Base-by-base conservation (phyloP, 768 basidiomycete species). In the Crassisporium funariophilum region DNA sequence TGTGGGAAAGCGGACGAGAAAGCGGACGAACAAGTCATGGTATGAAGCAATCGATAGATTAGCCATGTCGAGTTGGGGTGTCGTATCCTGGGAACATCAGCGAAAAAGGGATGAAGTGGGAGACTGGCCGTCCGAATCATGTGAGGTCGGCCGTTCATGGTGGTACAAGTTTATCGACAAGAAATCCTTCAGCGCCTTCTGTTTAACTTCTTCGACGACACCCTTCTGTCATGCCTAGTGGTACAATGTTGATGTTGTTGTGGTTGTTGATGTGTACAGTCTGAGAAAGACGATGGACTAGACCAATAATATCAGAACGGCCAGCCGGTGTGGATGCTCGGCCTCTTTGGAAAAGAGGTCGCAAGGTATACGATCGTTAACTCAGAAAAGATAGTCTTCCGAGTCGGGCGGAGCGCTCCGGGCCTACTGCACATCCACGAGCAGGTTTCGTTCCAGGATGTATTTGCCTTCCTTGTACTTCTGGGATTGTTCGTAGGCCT, bases 381-480 rank as follows among this genome's bases (percentile, higher is more conserved):
- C 41, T 45, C 39, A 16, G 39, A 47, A 33, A 38, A 38, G 27
- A 52, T 40, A 46, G 49, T 11, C 29, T 31, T n/a, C n/a, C n/a
- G n/a, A n/a, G 29, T 31, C 31, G 23, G 34, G 39, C 29, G 42
- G 11, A 33, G 45, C 39, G 45, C 44, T 39, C 21, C 33, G 35
- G 34, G 22, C 45, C 52, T 75, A 92, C 73, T 92, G 87, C 44
- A 93, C 90, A 60, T 93, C 90, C 57, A 84, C 78, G 60, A 92
- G 86, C 59, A 92, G 77, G 63, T 89, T 90, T 60, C 91, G 86
- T 71, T 99, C 95, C 53, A 99, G 88, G 65, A 99, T 98, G 68
- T 83, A 97, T 75, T 94, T 94, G 63, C 94, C 93, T 73, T 99
- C 95, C 65, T 99, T 99, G 78, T 98, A 99, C 68, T 88, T 91